Base-by-base conservation (phyloP, 1,139 yeast genomes). In the Protomyces pachydermus region DNA sequence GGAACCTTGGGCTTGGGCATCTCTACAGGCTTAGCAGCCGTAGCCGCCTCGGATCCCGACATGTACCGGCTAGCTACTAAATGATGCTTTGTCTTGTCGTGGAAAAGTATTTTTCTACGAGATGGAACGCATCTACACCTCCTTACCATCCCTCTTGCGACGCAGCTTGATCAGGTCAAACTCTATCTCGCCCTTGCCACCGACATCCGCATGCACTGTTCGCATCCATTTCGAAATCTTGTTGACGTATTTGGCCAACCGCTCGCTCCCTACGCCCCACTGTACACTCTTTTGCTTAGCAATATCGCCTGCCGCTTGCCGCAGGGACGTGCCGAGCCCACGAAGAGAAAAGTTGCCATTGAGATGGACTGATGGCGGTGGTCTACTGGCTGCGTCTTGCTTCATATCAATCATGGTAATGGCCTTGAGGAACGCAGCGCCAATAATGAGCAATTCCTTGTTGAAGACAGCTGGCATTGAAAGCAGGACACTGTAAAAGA, bases 201-300 rank as follows among this genome's bases (percentile, higher is more conserved):
- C 62, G 35, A 58, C 56, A 34, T 58, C 53, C 16, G 52, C 53
- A 25, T 39, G 53, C 23, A 58, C 42, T 20, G 54, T 34, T 18
- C 56, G 37, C 62, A 58, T 42, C 45, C 53, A 28, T 9, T 55
- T 28, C 9, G 62, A 55, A n/a, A 58, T n/a, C 35, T 58, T 58
- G 35, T 55, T 48, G 28, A 55, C 54, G 52, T 55, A 58, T 32
- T 58, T 58, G 28, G 62, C 62, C 38, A 58, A 37, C 28, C 54
- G 56, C 56, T 55, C 62, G 45, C 54, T 55, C 42, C 62, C 32
- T n/a, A 58, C 56, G 35, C 56, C 62, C 62, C 62, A 58, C 56
- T 58, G 56, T 32, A 58, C 62, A 20, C 62, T 52, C 35, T 58
- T 58, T 52, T 58, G 62, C 35, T 58, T 58, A 5, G 62, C 62